Evolutionary conservation across 768 basidiomycete genomes (phyloP).

Genomic region (Phaeolepiota aurea): DNA sequence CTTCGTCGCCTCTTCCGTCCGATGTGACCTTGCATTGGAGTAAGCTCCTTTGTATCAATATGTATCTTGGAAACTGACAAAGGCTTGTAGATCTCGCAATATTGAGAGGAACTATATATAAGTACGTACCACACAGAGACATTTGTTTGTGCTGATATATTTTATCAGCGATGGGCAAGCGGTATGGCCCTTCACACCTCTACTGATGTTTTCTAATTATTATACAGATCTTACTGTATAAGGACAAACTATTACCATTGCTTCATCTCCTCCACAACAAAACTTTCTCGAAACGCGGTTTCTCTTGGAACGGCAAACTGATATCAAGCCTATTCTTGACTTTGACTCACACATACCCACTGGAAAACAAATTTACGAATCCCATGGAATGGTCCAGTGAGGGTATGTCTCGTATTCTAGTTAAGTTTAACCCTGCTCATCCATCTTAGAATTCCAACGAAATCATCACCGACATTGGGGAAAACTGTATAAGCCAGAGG

Average conservation of each 20-base stretch:
- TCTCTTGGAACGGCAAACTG: constrained; percentile 73
- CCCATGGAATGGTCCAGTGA: constrained; percentile 65
- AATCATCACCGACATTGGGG: constrained; percentile 78
- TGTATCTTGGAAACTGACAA: constrained; percentile 1
- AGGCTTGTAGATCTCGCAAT: constrained; percentile 54
- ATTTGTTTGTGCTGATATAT: constrained; percentile 3
- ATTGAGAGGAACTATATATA: constrained; percentile 71
- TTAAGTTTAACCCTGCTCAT: not conserved
- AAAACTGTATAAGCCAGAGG: constrained; percentile 59
- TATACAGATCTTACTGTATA: constrained; percentile 55
- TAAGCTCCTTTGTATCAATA: constrained; percentile 21
- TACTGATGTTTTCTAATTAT: constrained; percentile 4
- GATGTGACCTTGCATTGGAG: constrained; percentile 89
- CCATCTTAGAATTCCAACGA: constrained; percentile 47
- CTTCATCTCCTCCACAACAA: constrained; percentile 60
- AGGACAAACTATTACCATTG: constrained; percentile 50
- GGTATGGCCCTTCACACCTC: constrained; percentile 25
- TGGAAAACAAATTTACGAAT: constrained; percentile 78
- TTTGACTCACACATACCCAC: constrained; percentile 71
- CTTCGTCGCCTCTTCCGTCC: constrained; percentile 59
- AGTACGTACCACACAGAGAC: constrained; percentile 34
- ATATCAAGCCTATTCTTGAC: constrained; percentile 66
- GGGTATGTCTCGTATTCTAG: constrained; percentile 29
- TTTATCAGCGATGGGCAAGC: constrained; percentile 46
- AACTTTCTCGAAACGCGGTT: constrained; percentile 74